phyloP scores from a whole-genome alignment of 208 protist genomes.

The Trypanosoma cruzi region DNA sequence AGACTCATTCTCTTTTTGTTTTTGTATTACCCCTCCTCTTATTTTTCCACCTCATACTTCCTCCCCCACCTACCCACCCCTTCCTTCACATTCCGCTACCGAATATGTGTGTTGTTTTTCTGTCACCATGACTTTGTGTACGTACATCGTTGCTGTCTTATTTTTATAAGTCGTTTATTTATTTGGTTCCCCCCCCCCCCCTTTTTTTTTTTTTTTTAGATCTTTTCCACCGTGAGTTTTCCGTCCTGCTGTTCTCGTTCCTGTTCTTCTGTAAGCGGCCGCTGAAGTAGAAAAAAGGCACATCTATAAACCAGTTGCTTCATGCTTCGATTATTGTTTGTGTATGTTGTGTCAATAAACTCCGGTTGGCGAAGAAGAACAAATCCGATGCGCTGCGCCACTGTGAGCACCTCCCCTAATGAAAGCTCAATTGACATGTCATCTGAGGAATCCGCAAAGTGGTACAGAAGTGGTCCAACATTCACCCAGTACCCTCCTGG shows the following conservation, averaged over 20 bases:
- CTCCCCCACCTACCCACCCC: too few species aligned
- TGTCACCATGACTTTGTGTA: too few species aligned
- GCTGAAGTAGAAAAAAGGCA: slow-evolving; percentile 89
- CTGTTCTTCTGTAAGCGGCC: slow-evolving; percentile 27
- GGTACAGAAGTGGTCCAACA: slow-evolving; percentile 96
- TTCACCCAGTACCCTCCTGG: slow-evolving; percentile 97
- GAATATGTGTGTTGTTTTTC: too few species aligned
- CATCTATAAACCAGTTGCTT: slow-evolving; percentile 91
- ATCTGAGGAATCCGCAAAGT: slow-evolving; percentile 91
- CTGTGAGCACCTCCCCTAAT: slow-evolving; percentile 82
- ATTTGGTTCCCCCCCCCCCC: too few species aligned
- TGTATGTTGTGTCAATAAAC: slow-evolving; percentile 92
- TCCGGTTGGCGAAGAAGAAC: slow-evolving; percentile 55
- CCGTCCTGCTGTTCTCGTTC: slow-evolving; percentile 3
- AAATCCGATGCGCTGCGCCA: slow-evolving; percentile 86
- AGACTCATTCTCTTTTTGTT: too few species aligned
- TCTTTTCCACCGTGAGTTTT: background rate
- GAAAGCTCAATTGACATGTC: slow-evolving; percentile 93
- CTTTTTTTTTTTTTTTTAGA: background rate
- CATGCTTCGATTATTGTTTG: slow-evolving; percentile 92
- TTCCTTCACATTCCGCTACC: too few species aligned
- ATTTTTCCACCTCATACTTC: too few species aligned
- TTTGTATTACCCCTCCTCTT: too few species aligned
- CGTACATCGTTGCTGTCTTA: background rate
- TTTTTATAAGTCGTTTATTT: too few species aligned